Percentiles rank a stretch among this genome's conserved stretches.
Evolutionary conservation across 371 early-diverging fungal genomes (phyloP).

Genomic region (Batkoa obscura): DNA sequence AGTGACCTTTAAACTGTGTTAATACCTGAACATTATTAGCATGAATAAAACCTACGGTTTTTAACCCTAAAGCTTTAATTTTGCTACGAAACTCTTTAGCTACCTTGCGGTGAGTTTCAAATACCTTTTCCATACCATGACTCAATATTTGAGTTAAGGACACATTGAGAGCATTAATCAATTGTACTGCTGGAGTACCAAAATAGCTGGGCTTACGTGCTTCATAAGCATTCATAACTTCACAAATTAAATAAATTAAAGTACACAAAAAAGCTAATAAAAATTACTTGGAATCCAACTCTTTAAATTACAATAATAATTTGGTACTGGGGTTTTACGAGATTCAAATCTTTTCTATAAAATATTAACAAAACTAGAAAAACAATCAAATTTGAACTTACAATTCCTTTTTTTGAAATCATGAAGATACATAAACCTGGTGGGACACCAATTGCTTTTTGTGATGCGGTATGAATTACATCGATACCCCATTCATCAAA

Average conservation of each 20-base stretch:
- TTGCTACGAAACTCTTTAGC: slow-evolving; percentile 51
- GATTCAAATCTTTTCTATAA: slow-evolving; percentile 26
- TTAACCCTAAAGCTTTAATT: slow-evolving; percentile 48
- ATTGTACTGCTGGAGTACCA: slow-evolving; percentile 94
- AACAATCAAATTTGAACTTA: slow-evolving; percentile 7
- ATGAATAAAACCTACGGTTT: slow-evolving; percentile 26
- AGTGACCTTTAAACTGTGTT: slow-evolving; percentile 24
- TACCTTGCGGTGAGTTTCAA: slow-evolving; percentile 43
- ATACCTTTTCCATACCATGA: slow-evolving; percentile 42
- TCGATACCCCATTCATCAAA: slow-evolving; percentile 87
- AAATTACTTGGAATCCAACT: slow-evolving; percentile 67
- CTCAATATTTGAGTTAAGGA: slow-evolving; percentile 57
- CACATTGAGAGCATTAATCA: slow-evolving; percentile 70
- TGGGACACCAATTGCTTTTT: slow-evolving; percentile 88
- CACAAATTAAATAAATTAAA: slow-evolving; percentile 6
- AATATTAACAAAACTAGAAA: neutral
- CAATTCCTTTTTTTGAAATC: slow-evolving; percentile 49
- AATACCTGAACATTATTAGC: slow-evolving; percentile 11
- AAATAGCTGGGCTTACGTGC: slow-evolving; percentile 80
- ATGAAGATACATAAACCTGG: slow-evolving; percentile 73
- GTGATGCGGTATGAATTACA: slow-evolving; percentile 75
- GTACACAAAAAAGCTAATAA: slow-evolving; percentile 9
- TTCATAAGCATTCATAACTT: slow-evolving; percentile 88
- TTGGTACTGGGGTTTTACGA: slow-evolving; percentile 47
- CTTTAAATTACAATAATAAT: slow-evolving; percentile 62